Conservation (phyloP, 108 stramenopile species). For the Skeletonema tropicum region DNA sequence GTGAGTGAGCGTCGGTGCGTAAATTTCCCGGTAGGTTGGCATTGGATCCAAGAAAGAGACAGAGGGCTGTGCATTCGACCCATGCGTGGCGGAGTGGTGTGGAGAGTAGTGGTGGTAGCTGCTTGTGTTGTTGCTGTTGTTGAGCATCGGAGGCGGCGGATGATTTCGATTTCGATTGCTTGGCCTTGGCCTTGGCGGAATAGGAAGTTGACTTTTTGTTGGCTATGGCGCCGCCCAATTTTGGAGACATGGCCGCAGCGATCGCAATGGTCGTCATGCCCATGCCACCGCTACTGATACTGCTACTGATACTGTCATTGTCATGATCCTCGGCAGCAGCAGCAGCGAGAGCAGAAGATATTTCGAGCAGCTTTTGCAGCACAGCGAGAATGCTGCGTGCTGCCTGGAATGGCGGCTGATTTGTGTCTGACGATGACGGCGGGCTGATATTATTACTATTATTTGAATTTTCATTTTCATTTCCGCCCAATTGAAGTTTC, state of each 20-base stretch:
- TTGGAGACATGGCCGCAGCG: neutral
- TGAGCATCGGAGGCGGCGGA: too few species aligned
- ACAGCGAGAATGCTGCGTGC: constrained; percentile 83
- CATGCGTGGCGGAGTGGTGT: constrained; percentile 74
- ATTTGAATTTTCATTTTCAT: too few species aligned
- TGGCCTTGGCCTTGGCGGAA: neutral
- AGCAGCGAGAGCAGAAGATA: constrained; percentile 54
- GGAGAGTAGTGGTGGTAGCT: constrained; percentile 71
- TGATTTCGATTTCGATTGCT: constrained; percentile 12
- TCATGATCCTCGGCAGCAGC: too few species aligned
- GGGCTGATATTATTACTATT: too few species aligned
- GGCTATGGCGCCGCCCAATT: neutral
- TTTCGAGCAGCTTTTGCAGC: constrained; percentile 80
- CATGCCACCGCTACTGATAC: neutral
- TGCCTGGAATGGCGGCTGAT: constrained; percentile 53
- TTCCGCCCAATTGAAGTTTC: too few species aligned
- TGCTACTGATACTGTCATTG: too few species aligned
- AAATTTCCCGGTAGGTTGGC: constrained; percentile 68
- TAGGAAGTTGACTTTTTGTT: neutral
- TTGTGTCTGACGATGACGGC: neutral
- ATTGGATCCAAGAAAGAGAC: constrained; percentile 68
- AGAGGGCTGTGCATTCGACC: constrained; percentile 83
- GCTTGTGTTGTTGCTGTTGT: constrained; percentile 50
- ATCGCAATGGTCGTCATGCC: neutral
- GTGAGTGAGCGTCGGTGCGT: constrained; percentile 64